These are phyloP conservation scores for Monilinia fructigena DNA, from an alignment of 2,329 filamentous ascomycete species.

Conservation along the genomic window DNA sequence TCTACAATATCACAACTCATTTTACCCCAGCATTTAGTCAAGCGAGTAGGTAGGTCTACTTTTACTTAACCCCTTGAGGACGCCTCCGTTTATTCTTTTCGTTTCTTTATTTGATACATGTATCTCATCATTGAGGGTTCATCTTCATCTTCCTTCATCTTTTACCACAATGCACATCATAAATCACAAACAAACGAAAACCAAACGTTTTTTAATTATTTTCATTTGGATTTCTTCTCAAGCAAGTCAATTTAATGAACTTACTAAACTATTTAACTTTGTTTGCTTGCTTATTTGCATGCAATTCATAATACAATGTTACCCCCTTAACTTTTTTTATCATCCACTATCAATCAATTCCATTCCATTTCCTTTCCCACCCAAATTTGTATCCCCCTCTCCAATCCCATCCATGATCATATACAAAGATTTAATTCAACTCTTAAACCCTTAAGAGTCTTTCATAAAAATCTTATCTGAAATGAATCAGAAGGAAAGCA, in stretches of 20 bases:
- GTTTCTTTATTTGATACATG: too few relatives aligned
- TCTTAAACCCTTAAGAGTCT: neutral
- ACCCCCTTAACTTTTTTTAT: neutral
- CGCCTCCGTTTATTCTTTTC: too few relatives aligned
- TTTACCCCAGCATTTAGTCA: too few relatives aligned
- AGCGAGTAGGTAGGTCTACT: too few relatives aligned
- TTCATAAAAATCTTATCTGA: conserved; percentile 1
- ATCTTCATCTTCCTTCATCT: too few relatives aligned
- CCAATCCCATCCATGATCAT: conserved; percentile 16
- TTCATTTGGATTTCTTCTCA: conserved; percentile 8
- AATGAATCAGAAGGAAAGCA: conserved; percentile 22
- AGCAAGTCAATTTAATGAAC: neutral
- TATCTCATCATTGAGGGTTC: too few relatives aligned
- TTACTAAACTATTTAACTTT: conserved; percentile 9
- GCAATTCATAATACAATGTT: conserved; percentile 10
- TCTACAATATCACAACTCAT: too few relatives aligned
- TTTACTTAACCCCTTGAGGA: too few relatives aligned
- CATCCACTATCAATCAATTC: conserved; percentile 14
- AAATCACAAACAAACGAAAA: neutral
- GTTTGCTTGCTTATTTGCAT: neutral
- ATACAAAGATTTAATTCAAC: conserved; percentile 15
- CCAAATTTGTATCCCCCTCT: neutral
- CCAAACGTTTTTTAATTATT: neutral
- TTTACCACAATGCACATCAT: neutral
- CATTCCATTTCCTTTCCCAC: neutral